Conservation (phyloP, 2,329 filamentous ascomycete genomes). For the Elsinoe ampelina region DNA sequence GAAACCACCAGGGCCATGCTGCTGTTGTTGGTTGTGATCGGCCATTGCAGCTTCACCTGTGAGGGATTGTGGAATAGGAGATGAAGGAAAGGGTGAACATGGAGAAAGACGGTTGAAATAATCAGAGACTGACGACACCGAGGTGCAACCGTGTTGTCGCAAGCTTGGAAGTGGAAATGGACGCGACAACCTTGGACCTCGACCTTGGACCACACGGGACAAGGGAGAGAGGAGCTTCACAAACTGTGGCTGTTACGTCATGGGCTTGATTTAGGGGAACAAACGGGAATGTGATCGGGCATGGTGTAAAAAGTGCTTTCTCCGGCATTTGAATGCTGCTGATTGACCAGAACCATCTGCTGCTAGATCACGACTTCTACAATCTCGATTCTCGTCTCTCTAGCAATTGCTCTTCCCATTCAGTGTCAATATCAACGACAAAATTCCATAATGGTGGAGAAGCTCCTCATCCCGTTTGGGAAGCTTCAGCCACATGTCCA, state of each 20-base stretch:
- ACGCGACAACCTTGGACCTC: background rate
- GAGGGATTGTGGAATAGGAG: background rate
- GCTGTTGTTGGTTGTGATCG: constrained; percentile 30
- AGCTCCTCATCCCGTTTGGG: constrained; percentile 1
- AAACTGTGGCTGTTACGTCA: constrained; percentile 12
- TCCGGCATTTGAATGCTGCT: background rate
- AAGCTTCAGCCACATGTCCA: constrained; percentile 1
- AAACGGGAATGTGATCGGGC: background rate
- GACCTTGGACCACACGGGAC: background rate
- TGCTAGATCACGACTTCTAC: no score
- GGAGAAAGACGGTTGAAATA: background rate
- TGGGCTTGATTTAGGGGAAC: background rate
- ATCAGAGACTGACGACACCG: constrained; percentile 4
- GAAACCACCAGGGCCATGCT: constrained; percentile 51
- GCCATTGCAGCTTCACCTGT: constrained; percentile 29
- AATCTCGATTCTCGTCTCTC: background rate
- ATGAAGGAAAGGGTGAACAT: background rate
- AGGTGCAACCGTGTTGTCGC: background rate
- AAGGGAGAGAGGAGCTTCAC: background rate
- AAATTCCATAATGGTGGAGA: background rate
- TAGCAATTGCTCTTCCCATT: background rate
- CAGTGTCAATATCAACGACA: background rate
- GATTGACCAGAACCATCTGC: no score
- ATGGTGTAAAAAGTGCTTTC: background rate
- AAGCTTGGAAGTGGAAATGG: constrained; percentile 10